A percentile compares a stretch with the other conserved stretches of the same genome.
Evolutionary conservation across 2,329 filamentous ascomycete species (phyloP).

Genomic region (Colletotrichum sp.): DNA sequence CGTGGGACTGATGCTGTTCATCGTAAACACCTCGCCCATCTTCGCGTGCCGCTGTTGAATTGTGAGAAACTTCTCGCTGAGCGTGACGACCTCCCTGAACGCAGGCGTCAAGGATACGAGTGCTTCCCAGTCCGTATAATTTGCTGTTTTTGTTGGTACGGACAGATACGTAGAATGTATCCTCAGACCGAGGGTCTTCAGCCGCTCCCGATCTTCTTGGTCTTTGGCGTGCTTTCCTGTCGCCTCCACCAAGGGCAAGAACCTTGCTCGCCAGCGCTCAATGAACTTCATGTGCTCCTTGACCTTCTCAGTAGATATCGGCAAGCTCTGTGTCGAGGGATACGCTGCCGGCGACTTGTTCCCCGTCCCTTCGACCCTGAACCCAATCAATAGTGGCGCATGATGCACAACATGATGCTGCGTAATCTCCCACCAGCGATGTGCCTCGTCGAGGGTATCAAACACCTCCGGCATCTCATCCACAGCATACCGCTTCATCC

Average conservation of each 20-base stretch:
- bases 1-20: conserved; percentile 28
- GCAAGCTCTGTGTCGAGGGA: not conserved
- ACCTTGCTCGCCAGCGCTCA: not conserved
- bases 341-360: not conserved
- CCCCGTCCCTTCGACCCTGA: conserved; percentile 4
- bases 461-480: conserved; percentile 13
- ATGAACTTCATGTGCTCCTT: conserved; percentile 20
- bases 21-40: not conserved
- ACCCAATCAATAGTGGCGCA: conserved; percentile 2
- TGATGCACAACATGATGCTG: conserved; percentile 10
- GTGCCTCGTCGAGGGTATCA: conserved; percentile 2
- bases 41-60: not conserved
- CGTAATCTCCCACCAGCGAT: conserved; percentile 14
- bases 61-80: not conserved
- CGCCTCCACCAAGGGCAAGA: conserved; percentile 25
- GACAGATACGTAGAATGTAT: conserved; percentile 5
- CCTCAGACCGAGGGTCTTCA: not conserved
- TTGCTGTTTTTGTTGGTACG: conserved; percentile 29
- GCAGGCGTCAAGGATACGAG: conserved; percentile 43
- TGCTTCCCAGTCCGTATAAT: conserved; percentile 37
- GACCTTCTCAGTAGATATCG: not conserved
- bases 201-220: not conserved
- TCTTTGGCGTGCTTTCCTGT: not conserved
- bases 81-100: conserved; percentile 31
- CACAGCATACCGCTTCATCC: not conserved